phyloP scores from a whole-genome alignment of 176 grass and related monocot species.

The Ampelocalamus luodianensis region DNA sequence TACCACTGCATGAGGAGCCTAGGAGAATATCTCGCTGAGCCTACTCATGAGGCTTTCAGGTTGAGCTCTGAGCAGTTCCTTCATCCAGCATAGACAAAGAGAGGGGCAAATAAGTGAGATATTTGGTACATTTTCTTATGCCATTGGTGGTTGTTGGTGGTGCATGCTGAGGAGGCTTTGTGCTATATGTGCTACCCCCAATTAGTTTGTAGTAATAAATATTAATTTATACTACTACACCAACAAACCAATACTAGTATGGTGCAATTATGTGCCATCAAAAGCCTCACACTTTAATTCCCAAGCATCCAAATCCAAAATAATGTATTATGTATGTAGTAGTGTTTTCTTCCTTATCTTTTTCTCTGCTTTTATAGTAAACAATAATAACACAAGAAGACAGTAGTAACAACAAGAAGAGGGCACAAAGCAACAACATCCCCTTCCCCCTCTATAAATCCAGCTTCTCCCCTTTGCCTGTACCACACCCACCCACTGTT shows the following conservation, averaged over 20 bases:
- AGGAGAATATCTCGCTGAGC: slow-evolving; percentile 48
- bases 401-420: slow-evolving; percentile 28
- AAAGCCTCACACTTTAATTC: neutral
- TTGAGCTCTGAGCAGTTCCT: neutral
- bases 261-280: neutral
- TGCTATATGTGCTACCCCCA: neutral
- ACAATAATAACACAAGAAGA: slow-evolving; percentile 37
- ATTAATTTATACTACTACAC: neutral
- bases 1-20: slow-evolving; percentile 42
- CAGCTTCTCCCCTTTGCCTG: slow-evolving; percentile 43
- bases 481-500: slow-evolving; percentile 55
- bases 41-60: slow-evolving; percentile 26
- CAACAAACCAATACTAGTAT: slow-evolving; percentile 11
- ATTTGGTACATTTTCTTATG: slow-evolving; percentile 31
- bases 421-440: slow-evolving; percentile 44
- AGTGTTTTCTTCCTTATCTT: slow-evolving; percentile 9
- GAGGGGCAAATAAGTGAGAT: slow-evolving; percentile 2
- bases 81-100: slow-evolving; percentile 17
- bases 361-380: slow-evolving; percentile 27
- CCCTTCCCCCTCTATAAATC: slow-evolving; percentile 63
- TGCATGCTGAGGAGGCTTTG: slow-evolving; percentile 27
- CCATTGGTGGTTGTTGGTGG: slow-evolving; percentile 18
- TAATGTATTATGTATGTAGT: neutral
- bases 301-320: neutral
- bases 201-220: slow-evolving; percentile 5